A percentile compares a stretch with the other conserved stretches of the same genome.
Conservation (phyloP, 805 yeast species). For the Nakazawaea siamensis region DNA sequence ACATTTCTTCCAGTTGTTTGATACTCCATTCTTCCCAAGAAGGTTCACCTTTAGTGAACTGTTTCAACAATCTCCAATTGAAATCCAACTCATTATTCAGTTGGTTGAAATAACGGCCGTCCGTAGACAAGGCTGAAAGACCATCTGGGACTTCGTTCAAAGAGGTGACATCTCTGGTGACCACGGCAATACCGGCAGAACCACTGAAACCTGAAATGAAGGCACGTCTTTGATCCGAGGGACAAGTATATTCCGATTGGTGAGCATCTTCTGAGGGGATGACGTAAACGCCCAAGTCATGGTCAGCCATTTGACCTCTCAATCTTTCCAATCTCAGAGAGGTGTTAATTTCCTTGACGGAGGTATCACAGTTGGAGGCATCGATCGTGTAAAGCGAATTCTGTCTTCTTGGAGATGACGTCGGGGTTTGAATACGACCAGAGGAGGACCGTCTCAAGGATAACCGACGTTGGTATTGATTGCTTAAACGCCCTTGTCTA, state of each 20-base stretch:
- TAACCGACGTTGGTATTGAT: conserved; percentile 28
- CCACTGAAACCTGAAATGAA: conserved; percentile 56
- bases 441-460: conserved; percentile 19
- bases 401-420: conserved; percentile 18
- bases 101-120: conserved; percentile 53
- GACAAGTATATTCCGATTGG: conserved; percentile 53
- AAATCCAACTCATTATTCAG: conserved; percentile 51
- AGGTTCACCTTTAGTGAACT: conserved; percentile 40
- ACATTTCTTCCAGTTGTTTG: conserved; percentile 39
- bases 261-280: conserved; percentile 56
- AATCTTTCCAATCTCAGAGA: conserved; percentile 50
- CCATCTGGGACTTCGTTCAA: conserved; percentile 49
- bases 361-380: conserved; percentile 10
- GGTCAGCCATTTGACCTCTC: conserved; percentile 54
- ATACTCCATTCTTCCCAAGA: conserved; percentile 54
- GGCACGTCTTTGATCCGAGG: conserved; percentile 44
- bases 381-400: conserved; percentile 12
- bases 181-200: conserved; percentile 52
- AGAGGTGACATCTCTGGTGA: conserved; percentile 44
- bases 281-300: conserved; percentile 63
- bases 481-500: conserved; percentile 54
- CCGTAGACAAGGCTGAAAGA: conserved; percentile 46
- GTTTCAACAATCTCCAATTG: conserved; percentile 49
- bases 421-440: conserved; percentile 21
- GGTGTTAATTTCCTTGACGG: conserved; percentile 42